phyloP scores from a whole-genome alignment of 2,329 filamentous ascomycete genomes.

The Biscogniauxia sp. region DNA sequence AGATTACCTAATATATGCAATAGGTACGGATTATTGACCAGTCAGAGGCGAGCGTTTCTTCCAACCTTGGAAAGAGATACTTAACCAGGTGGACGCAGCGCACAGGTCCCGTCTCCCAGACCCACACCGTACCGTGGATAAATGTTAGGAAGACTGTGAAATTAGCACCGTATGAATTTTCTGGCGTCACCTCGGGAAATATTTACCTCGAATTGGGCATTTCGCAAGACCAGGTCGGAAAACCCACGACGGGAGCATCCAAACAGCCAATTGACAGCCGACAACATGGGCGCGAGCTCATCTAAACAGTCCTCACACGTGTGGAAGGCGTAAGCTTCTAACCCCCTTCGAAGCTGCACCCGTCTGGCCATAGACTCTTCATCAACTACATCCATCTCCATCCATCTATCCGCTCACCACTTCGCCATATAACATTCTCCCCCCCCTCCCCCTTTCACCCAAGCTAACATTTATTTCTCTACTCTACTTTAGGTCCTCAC shows the following conservation, averaged over 20 bases:
- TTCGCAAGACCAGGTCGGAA: constrained; percentile 3
- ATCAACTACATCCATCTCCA: too few relatives aligned
- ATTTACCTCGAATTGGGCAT: constrained; percentile 23
- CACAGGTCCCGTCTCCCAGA: too few relatives aligned
- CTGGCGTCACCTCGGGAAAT: constrained; percentile 19
- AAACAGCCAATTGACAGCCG: constrained; percentile 31
- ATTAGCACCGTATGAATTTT: constrained; percentile 15
- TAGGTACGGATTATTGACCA: too few relatives aligned
- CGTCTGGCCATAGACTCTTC: too few relatives aligned
- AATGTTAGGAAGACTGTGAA: background rate
- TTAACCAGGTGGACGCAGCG: too few relatives aligned
- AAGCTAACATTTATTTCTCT: constrained; percentile 1
- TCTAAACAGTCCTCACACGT: constrained; percentile 50
- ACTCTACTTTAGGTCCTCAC: constrained; percentile 36
- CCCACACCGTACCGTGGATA: background rate
- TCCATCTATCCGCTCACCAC: background rate
- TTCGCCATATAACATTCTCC: constrained; percentile 4
- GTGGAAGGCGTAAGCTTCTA: constrained; percentile 54
- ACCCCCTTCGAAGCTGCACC: too few relatives aligned
- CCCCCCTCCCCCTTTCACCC: too few relatives aligned
- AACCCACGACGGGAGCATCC: constrained; percentile 15
- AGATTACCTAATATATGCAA: too few relatives aligned
- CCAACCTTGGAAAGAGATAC: too few relatives aligned
- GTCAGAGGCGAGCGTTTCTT: too few relatives aligned
- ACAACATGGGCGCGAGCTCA: constrained; percentile 55